A percentile compares a stretch with the other conserved stretches of the same genome.
Conservation (phyloP, 1,284 basidiomycete genomes). For the Sutorius eximius region DNA sequence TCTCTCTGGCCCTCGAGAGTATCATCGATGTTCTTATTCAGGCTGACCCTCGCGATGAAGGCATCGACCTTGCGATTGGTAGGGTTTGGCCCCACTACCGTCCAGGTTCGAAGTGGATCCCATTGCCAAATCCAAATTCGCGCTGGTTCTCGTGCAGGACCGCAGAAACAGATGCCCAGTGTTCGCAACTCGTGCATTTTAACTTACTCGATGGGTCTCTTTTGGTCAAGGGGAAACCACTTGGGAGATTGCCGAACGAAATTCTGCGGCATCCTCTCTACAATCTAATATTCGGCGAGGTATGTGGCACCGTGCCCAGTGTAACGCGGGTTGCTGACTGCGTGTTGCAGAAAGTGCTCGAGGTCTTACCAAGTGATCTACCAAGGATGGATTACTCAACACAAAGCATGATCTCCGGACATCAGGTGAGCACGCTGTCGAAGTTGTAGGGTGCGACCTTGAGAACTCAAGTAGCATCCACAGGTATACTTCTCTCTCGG, state of each 20-base stretch:
- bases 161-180: conserved; percentile 2
- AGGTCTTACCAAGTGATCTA: not conserved
- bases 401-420: not conserved
- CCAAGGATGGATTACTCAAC: not conserved
- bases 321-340: not conserved
- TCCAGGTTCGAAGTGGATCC: conserved; percentile 33
- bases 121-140: conserved; percentile 25
- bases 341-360: not conserved
- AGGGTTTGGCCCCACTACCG: conserved; percentile 39
- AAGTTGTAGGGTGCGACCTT: not conserved
- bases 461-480: not conserved
- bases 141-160: conserved; percentile 39
- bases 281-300: conserved; percentile 32
- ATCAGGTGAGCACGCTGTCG: not conserved
- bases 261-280: conserved; percentile 38
- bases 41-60: conserved; percentile 1
- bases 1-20: conserved; percentile 32
- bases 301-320: conserved; percentile 3
- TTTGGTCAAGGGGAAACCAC: conserved; percentile 41
- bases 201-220: conserved; percentile 44
- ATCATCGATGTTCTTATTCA: conserved; percentile 12
- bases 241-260: conserved; percentile 39
- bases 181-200: conserved; percentile 34
- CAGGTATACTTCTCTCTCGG: conserved; percentile 14
- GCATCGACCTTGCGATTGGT: conserved; percentile 37